These are phyloP conservation scores for Sechiopsis laciniata DNA, from an alignment of 306 rosid genomes.

Conservation along the genomic window DNA sequence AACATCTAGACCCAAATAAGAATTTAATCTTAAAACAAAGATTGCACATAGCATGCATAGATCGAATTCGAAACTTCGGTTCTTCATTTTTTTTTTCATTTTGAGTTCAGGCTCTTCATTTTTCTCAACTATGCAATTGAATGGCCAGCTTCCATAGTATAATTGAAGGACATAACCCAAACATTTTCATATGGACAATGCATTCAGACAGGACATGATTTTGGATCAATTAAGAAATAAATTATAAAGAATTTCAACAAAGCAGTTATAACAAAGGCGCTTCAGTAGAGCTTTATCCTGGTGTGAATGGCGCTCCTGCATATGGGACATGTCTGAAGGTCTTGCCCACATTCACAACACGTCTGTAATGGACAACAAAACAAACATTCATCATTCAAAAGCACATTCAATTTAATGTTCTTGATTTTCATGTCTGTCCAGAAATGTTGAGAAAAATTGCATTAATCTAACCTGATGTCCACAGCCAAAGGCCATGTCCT, in stretches of 20 bases:
- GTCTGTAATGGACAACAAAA: constrained; percentile 47
- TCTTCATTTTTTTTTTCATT: neutral
- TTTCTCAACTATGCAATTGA: neutral
- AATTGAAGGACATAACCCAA: neutral
- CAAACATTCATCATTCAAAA: neutral
- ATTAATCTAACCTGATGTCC: constrained; percentile 68
- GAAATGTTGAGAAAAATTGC: neutral
- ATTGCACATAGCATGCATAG: neutral
- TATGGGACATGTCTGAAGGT: constrained; percentile 71
- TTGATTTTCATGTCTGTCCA: neutral
- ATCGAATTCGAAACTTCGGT: neutral
- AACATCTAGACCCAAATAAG: neutral
- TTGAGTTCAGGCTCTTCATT: neutral
- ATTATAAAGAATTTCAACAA: constrained; percentile 11
- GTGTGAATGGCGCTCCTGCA: constrained; percentile 68
- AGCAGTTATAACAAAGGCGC: neutral
- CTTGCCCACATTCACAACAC: constrained; percentile 77
- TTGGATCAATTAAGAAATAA: constrained; percentile 8
- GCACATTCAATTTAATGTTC: neutral
- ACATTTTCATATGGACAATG: neutral
- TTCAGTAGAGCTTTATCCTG: constrained; percentile 73
- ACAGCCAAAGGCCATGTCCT: constrained; percentile 96
- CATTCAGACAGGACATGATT: constrained; percentile 15
- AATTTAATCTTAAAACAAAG: neutral
- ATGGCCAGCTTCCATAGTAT: neutral